phyloP scores from a whole-genome alignment of 139 green algal species.

The Chlorella vulgaris region DNA sequence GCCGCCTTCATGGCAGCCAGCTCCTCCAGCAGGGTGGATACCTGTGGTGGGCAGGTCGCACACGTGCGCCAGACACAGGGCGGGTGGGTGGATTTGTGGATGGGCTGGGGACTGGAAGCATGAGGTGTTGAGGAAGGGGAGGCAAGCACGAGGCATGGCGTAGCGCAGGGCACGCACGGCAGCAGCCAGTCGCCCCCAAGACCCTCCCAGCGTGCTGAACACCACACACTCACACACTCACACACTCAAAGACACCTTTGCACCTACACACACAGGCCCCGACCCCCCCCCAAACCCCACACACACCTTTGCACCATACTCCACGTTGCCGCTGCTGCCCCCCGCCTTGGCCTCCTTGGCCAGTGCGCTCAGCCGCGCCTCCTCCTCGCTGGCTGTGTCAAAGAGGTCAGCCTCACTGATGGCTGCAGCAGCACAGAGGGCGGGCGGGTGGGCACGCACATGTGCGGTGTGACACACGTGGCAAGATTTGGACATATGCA shows the following conservation, averaged over 20 bases:
- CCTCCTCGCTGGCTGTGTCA: conserved; percentile 51
- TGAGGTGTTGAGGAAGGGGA: too few species aligned
- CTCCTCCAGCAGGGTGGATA: conserved; percentile 56
- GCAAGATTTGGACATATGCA: background rate
- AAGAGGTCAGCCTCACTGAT: conserved; percentile 47
- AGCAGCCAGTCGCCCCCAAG: too few species aligned
- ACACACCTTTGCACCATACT: conserved; percentile 66
- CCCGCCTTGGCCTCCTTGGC: background rate
- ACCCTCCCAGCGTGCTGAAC: too few species aligned
- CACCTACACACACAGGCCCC: background rate
- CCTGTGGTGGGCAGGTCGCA: conserved; percentile 38
- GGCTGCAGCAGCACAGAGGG: background rate
- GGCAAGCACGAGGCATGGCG: too few species aligned
- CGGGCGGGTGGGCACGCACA: too few species aligned
- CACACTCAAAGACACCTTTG: background rate
- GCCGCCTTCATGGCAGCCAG: conserved; percentile 43
- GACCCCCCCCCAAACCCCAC: background rate
- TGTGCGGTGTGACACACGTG: background rate
- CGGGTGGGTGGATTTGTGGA: background rate
- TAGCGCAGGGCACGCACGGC: too few species aligned
- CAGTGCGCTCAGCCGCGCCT: conserved; percentile 43
- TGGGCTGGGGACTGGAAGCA: background rate
- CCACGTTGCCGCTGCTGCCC: conserved; percentile 4
- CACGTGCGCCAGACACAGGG: background rate
- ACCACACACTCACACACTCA: background rate